phyloP scores from a whole-genome alignment of 371 early-diverging fungal species.

The Massospora cicadina region DNA sequence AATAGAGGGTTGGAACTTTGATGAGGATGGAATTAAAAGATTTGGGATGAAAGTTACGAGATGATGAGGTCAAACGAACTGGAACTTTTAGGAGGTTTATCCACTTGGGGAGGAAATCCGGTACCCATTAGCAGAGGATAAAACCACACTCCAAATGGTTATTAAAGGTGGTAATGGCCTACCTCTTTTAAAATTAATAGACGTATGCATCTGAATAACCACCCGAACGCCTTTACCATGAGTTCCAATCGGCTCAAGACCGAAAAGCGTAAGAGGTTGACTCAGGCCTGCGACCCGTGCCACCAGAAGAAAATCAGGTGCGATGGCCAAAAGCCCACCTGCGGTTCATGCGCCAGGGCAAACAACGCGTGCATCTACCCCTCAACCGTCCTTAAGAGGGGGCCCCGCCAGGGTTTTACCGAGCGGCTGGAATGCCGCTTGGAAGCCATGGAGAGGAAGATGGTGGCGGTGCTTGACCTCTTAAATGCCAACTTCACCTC shows the following conservation, averaged over 20 bases:
- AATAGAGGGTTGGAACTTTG: too few relatives aligned
- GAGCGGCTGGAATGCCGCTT: slow-evolving; percentile 48
- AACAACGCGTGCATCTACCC: slow-evolving; percentile 47
- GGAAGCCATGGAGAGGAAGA: slow-evolving; percentile 31
- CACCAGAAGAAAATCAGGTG: slow-evolving; percentile 52
- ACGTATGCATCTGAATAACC: too few relatives aligned
- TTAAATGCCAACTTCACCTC: background rate
- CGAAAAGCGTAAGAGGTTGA: slow-evolving; percentile 42
- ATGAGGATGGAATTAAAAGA: too few relatives aligned
- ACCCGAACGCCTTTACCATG: too few relatives aligned
- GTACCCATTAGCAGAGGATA: too few relatives aligned
- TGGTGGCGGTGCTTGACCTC: slow-evolving; percentile 13
- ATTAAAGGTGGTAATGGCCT: too few relatives aligned
- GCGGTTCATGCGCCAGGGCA: slow-evolving; percentile 54
- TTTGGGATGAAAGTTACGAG: too few relatives aligned
- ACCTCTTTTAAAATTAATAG: too few relatives aligned
- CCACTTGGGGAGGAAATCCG: too few relatives aligned
- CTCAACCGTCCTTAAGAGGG: slow-evolving; percentile 55
- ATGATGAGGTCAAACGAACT: too few relatives aligned
- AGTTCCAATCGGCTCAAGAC: background rate
- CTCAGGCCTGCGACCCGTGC: slow-evolving; percentile 66
- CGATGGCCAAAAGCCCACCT: slow-evolving; percentile 53
- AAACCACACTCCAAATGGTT: too few relatives aligned
- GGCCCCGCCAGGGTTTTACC: slow-evolving; percentile 62
- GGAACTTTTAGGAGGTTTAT: too few relatives aligned